Evolutionary conservation across 352 stramenopile species (phyloP).

Genomic region (Plasmopara viticola): DNA sequence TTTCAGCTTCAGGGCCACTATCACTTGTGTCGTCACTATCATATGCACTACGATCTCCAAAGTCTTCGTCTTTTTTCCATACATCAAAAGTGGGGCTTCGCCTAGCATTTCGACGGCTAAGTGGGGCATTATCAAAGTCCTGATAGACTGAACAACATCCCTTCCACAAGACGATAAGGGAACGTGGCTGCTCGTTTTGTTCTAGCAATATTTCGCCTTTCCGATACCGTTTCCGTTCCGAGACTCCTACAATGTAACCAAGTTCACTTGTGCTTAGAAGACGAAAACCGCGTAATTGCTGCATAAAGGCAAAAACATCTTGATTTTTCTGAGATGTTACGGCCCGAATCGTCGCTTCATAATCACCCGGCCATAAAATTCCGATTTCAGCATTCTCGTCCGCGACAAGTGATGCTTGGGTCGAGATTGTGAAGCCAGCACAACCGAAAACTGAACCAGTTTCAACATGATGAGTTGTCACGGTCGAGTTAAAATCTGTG

Average conservation of each 20-base stretch:
- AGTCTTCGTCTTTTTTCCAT: conserved; percentile 9
- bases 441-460: conserved; percentile 52
- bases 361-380: conserved; percentile 55
- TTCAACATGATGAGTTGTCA: conserved; percentile 66
- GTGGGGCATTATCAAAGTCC: conserved; percentile 47
- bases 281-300: conserved; percentile 59
- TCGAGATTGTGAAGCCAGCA: conserved; percentile 41
- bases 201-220: conserved; percentile 58
- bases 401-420: conserved; percentile 45
- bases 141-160: conserved; percentile 61
- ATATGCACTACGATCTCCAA: conserved; percentile 4
- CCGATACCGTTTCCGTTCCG: conserved; percentile 55
- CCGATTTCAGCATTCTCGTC: conserved; percentile 63
- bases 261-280: conserved; percentile 56
- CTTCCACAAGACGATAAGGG: conserved; percentile 57
- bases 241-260: conserved; percentile 68
- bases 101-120: conserved; percentile 20
- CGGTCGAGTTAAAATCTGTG: conserved; percentile 41
- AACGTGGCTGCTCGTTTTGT: conserved; percentile 49
- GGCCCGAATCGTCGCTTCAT: conserved; percentile 44
- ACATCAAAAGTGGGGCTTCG: conserved; percentile 16
- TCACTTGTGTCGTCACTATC: conserved; percentile 4
- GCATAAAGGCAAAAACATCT: conserved; percentile 58
- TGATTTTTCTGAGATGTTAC: conserved; percentile 59
- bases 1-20: not conserved